Evolutionary conservation across 257 asterid species (phyloP).

Genomic region (Solanum rostratum): DNA sequence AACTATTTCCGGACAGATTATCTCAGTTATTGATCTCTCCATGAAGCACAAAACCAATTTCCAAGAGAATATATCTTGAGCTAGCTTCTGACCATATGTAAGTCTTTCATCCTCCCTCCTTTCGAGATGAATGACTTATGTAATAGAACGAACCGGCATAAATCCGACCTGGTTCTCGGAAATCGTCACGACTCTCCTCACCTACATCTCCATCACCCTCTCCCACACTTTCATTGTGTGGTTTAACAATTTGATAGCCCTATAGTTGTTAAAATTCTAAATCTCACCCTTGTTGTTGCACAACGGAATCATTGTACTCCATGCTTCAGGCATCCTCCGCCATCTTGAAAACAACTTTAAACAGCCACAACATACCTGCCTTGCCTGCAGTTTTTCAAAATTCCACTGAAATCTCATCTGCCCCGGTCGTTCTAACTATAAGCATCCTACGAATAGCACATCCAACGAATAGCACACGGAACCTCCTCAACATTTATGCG

Average conservation of each 20-base stretch:
- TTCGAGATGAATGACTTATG: background rate
- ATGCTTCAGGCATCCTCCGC: background rate
- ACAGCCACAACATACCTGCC: background rate
- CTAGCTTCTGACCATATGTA: background rate
- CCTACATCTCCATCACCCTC: background rate
- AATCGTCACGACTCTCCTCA: background rate
- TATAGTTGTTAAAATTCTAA: background rate
- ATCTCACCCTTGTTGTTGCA: background rate
- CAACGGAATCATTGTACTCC: background rate
- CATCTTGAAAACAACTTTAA: background rate
- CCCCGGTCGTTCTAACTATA: background rate
- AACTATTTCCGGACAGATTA: background rate
- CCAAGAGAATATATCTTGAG: background rate
- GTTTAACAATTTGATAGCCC: background rate
- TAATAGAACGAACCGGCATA: rapidly evolving
- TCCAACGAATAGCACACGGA: background rate
- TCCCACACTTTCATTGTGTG: background rate
- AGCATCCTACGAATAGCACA: background rate
- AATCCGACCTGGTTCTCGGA: background rate
- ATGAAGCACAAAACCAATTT: background rate
- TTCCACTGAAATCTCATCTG: background rate
- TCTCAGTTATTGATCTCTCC: background rate
- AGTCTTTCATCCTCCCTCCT: background rate
- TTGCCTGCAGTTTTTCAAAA: background rate
- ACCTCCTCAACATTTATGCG: background rate